Percentiles rank a stretch among this genome's conserved stretches.
Conservation (phyloP, 78 protist genomes). For the Cavenderia fasciculata region DNA sequence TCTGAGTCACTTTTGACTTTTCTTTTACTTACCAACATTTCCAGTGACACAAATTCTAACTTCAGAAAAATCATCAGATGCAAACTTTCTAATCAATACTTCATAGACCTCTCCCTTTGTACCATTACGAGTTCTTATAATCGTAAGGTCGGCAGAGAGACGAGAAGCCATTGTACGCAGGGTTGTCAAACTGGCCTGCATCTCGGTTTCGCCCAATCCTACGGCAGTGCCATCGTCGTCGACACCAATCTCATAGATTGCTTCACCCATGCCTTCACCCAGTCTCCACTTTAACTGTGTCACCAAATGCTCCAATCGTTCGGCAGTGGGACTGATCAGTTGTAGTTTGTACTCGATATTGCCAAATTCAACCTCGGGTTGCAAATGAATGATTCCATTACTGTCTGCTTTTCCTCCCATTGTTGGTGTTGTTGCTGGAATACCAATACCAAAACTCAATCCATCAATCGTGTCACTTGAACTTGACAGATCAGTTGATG, state of each 20-base stretch:
- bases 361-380: conserved; percentile 79
- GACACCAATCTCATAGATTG: conserved; percentile 93
- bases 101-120: conserved; percentile 66
- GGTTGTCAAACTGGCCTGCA: conserved; percentile 41
- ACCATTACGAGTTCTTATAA: conserved; percentile 62
- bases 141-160: conserved; percentile 52
- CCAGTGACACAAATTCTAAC: conserved; percentile 89
- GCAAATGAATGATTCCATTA: no score
- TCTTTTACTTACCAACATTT: conserved; percentile 90
- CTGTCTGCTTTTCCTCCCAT: not conserved
- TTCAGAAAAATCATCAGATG: conserved; percentile 65
- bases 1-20: not conserved
- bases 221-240: conserved; percentile 87
- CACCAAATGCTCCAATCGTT: conserved; percentile 73
- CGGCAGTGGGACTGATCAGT: conserved; percentile 79
- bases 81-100: conserved; percentile 80
- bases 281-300: conserved; percentile 78
- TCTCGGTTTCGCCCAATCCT: conserved; percentile 64
- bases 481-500: not conserved
- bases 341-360: conserved; percentile 80
- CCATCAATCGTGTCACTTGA: not conserved
- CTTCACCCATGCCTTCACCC: conserved; percentile 89
- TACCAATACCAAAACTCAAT: not conserved
- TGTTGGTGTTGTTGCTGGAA: not conserved
- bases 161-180: conserved; percentile 50